Evolutionary conservation across 345 rosid species (phyloP), one percentile per base, ranked within the genome.

Genomic region (Citrus medica): DNA sequence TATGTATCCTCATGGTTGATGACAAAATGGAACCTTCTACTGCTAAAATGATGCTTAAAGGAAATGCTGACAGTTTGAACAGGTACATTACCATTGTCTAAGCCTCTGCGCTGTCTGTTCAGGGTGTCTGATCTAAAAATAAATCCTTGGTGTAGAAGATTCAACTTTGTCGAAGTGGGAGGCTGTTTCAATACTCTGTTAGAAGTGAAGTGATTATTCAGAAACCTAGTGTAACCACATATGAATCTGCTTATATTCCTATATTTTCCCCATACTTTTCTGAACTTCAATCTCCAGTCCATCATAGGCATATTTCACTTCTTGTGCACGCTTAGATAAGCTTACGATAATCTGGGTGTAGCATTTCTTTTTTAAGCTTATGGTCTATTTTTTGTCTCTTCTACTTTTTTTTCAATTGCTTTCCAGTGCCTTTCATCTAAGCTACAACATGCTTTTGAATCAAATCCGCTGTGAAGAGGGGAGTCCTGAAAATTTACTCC

Each of bases 381-480:
- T 42, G 55, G 61, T 73, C 32, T 21, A 10, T 53, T 24, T 73
- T 62, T 30, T 30, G 62, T 37, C 6, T 60, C 66, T 46, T 62
- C 60, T 25, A 33, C 80, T 65, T 40, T 40, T 40, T 9, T 67
- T 69, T 19, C 62, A 58, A 24, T 77, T 81, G 37, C 66, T 51
- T 69, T 74, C 75, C 91, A 96, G 99, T 85, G 98, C 98, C 67
- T 96, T 96, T 85, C 99, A 96, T 89, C 85, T 96, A 78, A 96
- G 94, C 88, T 94, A 96, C 88, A 96, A 96, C 86, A 96, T 94
- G 97, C 97, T 96, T 82, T 85, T 96, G 85, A 96, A 96, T 87
- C 99, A 96, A 88, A 72, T 94, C 86, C 92, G 97, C 38, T 86
- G 88, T 87, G 99, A 96, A 91, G 99, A 96, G 64, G 97, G 97